Evolutionary conservation across 495 filamentous ascomycete genomes (phyloP).

Genomic region (Alectoria sarmentosa): DNA sequence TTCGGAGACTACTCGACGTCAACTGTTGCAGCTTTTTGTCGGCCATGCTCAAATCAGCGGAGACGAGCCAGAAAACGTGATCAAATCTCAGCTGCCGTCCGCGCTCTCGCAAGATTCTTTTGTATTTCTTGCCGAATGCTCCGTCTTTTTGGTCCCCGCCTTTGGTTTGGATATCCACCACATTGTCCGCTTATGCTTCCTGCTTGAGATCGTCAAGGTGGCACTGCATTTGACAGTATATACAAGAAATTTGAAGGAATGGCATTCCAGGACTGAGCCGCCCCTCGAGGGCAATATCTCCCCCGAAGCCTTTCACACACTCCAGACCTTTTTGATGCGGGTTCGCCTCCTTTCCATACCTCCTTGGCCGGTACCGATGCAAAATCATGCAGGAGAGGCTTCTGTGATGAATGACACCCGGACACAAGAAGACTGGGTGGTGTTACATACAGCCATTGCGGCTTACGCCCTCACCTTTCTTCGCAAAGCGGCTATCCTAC

Average conservation of each 20-base stretch:
- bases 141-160: slow-evolving; percentile 62
- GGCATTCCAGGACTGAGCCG: slow-evolving; percentile 26
- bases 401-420: neutral
- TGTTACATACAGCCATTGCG: slow-evolving; percentile 36
- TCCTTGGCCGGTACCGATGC: neutral
- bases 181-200: slow-evolving; percentile 80
- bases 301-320: slow-evolving; percentile 6
- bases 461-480: slow-evolving; percentile 88
- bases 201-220: slow-evolving; percentile 85
- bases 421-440: slow-evolving; percentile 3
- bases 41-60: slow-evolving; percentile 40
- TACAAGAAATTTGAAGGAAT: slow-evolving; percentile 33
- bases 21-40: slow-evolving; percentile 71
- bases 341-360: slow-evolving; percentile 9
- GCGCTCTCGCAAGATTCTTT: slow-evolving; percentile 67
- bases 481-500: slow-evolving; percentile 73
- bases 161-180: slow-evolving; percentile 72
- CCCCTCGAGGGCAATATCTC: neutral
- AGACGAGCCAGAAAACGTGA: slow-evolving; percentile 20
- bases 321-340: slow-evolving; percentile 12
- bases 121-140: slow-evolving; percentile 73
- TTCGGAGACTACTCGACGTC: slow-evolving; percentile 58
- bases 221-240: slow-evolving; percentile 43
- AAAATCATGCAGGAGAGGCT: neutral
- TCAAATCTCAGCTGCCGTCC: slow-evolving; percentile 15